These are phyloP conservation scores for Colletotrichum sidae DNA, from an alignment of 2,329 filamentous ascomycete genomes.

Conservation along the genomic window DNA sequence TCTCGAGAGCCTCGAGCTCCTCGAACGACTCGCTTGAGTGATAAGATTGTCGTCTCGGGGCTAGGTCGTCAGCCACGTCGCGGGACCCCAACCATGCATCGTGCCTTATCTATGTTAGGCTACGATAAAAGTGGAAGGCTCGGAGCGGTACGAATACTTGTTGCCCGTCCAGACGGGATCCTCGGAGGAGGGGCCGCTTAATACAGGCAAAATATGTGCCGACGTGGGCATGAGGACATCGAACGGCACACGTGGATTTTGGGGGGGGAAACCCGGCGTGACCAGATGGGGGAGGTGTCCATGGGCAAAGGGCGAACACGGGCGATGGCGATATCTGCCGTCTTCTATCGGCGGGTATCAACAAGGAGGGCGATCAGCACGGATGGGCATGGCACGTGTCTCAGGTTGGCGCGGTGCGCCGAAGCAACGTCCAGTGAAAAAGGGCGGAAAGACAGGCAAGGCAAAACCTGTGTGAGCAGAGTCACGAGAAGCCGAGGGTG, in stretches of 20 bases:
- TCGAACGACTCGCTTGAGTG: no score
- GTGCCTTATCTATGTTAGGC: no score
- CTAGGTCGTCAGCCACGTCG: no score
- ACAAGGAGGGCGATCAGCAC: constrained; percentile 3
- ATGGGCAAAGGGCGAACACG: constrained; percentile 6
- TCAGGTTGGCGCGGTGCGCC: constrained; percentile 28
- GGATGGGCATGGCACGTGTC: constrained; percentile 19
- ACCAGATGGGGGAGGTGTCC: background rate
- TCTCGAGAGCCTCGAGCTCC: no score
- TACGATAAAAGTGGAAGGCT: no score
- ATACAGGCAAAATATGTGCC: no score
- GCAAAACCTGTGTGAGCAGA: background rate
- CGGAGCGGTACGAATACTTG: no score
- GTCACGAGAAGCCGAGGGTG: constrained; percentile 1
- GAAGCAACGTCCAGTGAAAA: constrained; percentile 20
- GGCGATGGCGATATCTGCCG: constrained; percentile 30
- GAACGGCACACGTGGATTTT: background rate
- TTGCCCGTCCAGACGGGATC: no score
- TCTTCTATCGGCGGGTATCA: constrained; percentile 19
- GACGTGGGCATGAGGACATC: no score
- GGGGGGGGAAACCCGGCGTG: background rate
- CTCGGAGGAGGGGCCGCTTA: no score
- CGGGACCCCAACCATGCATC: no score
- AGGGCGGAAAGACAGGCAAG: background rate
- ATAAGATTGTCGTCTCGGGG: no score